phyloP scores from a whole-genome alignment of 169 alveolate genomes.

The Miamiensis avidus region DNA sequence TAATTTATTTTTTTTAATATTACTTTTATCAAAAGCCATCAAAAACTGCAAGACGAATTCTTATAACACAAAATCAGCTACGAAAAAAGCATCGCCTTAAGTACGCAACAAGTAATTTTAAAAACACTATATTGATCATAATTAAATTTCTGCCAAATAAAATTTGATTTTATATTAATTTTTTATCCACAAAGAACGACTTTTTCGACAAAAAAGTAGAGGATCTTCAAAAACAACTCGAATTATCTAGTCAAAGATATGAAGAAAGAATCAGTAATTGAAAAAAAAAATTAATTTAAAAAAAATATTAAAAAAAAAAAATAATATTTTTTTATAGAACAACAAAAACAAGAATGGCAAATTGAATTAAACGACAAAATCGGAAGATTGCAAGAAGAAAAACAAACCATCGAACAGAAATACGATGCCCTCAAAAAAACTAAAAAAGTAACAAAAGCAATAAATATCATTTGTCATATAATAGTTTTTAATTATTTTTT shows the following conservation, averaged over 20 bases:
- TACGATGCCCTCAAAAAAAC: conserved; percentile 56
- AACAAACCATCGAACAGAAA: conserved; percentile 60
- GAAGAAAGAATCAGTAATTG: conserved; percentile 69
- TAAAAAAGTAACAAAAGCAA: conserved; percentile 55
- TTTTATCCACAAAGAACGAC: too few relatives aligned
- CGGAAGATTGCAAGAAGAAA: conserved; percentile 65
- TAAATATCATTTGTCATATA: background rate
- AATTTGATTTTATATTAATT: too few relatives aligned
- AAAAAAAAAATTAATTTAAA: background rate
- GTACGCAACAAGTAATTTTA: conserved; percentile 61
- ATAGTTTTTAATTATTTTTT: too few relatives aligned
- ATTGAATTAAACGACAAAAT: conserved; percentile 58
- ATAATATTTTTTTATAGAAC: conserved; percentile 11
- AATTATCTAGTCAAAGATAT: conserved; percentile 61
- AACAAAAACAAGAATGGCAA: conserved; percentile 47
- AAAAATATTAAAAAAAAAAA: conserved; percentile 6
- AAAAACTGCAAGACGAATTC: conserved; percentile 69
- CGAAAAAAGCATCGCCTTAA: conserved; percentile 76
- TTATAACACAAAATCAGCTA: conserved; percentile 72
- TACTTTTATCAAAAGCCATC: background rate
- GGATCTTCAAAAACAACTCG: conserved; percentile 59
- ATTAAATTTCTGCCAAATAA: too few relatives aligned
- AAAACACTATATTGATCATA: too few relatives aligned
- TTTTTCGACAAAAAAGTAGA: conserved; percentile 73
- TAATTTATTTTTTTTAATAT: too few relatives aligned